These are phyloP conservation scores for Penicillium sp. DNA, from an alignment of 2,329 filamentous ascomycete species.

Conservation along the genomic window DNA sequence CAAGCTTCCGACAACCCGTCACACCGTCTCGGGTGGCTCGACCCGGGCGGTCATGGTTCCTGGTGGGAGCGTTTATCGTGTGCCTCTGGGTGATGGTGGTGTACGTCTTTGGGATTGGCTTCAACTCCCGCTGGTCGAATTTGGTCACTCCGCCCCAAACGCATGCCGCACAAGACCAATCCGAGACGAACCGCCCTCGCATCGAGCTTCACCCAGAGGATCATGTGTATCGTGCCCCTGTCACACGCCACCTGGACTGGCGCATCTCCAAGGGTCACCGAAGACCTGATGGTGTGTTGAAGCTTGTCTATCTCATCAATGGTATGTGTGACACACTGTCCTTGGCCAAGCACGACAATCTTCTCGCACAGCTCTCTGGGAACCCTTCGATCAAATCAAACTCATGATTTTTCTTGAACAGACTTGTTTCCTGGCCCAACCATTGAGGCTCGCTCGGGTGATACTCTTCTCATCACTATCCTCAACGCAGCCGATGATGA, in stretches of 20 bases:
- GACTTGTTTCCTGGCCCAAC: slow-evolving; percentile 46
- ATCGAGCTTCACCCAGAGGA: slow-evolving; percentile 39
- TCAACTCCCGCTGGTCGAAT: neutral
- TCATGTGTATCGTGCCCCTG: slow-evolving; percentile 35
- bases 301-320: slow-evolving; percentile 47
- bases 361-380: neutral
- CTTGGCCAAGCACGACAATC: too few relatives aligned
- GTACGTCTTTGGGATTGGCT: slow-evolving; percentile 11
- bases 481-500: slow-evolving; percentile 38
- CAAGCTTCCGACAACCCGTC: neutral
- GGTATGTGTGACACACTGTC: slow-evolving; percentile 21
- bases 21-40: neutral
- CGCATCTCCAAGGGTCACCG: slow-evolving; percentile 34
- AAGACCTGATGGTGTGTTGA: slow-evolving; percentile 49
- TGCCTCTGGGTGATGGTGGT: slow-evolving; percentile 12
- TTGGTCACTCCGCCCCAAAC: slow-evolving; percentile 3
- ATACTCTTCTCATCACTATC: slow-evolving; percentile 41
- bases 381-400: neutral
- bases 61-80: slow-evolving; percentile 8
- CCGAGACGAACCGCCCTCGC: slow-evolving; percentile 12
- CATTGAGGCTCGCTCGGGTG: slow-evolving; percentile 45
- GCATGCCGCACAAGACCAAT: neutral
- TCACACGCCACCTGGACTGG: slow-evolving; percentile 36
- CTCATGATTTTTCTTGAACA: slow-evolving; percentile 7
- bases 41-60: slow-evolving; percentile 7